Percentiles rank a stretch among this genome's conserved stretches.
Conservation (phyloP, 2,329 filamentous ascomycete genomes). For the Xylaria sp. region DNA sequence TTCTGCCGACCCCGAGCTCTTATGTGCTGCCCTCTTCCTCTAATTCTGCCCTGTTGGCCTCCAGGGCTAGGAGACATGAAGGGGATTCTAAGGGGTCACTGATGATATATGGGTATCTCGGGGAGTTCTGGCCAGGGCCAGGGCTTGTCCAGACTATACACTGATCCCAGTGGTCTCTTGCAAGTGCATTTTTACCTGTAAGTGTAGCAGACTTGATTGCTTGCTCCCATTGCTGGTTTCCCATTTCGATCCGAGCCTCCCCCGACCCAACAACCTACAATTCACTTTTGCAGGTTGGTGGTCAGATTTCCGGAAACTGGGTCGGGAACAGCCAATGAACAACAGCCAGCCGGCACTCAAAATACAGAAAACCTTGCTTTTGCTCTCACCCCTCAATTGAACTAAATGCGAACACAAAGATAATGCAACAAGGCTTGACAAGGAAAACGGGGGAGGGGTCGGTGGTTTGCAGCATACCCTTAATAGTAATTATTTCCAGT, state of each 20-base stretch:
- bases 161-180: slow-evolving; percentile 23
- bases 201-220: slow-evolving; percentile 35
- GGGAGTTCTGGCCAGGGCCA: slow-evolving; percentile 22
- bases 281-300: slow-evolving; percentile 41
- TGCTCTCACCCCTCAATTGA: slow-evolving; percentile 33
- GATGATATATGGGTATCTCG: slow-evolving; percentile 31
- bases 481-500: slow-evolving; percentile 38
- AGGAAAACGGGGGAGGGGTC: slow-evolving; percentile 34
- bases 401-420: slow-evolving; percentile 38
- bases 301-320: slow-evolving; percentile 29
- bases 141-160: slow-evolving; percentile 31
- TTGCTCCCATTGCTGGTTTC: slow-evolving; percentile 26
- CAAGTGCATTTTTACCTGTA: slow-evolving; percentile 36
- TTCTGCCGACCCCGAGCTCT: slow-evolving; percentile 21
- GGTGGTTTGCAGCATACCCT: slow-evolving; percentile 49
- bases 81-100: slow-evolving; percentile 32
- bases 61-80: slow-evolving; percentile 31
- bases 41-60: slow-evolving; percentile 27
- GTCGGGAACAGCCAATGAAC: slow-evolving; percentile 40
- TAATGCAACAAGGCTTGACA: slow-evolving; percentile 38
- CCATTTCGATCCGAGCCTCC: slow-evolving; percentile 27
- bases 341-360: slow-evolving; percentile 43
- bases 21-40: slow-evolving; percentile 23
- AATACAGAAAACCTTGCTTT: slow-evolving; percentile 36
- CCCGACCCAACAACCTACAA: slow-evolving; percentile 34